Evolutionary conservation across 164 flowering plant species (phyloP), one percentile per base, ranked within the genome.

Genomic region (Dillenia suffruticosa): DNA sequence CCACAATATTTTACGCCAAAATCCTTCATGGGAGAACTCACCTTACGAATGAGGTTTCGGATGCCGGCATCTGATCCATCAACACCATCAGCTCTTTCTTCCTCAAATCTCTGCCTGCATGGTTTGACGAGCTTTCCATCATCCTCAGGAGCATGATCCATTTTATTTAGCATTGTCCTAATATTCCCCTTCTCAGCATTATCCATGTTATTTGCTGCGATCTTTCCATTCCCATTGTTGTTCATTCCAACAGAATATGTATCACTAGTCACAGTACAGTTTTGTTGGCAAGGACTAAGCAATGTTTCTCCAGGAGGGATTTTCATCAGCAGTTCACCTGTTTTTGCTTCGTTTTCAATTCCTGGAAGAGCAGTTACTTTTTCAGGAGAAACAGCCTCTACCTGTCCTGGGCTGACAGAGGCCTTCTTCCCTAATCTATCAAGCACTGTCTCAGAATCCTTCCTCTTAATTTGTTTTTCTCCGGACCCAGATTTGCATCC

Each of bases 21-120:
- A 65, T 54, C 62, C 74, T 55, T 72, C 74, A 77, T 56, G 64
- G 71, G 62, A 58, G 47, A 72, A 78, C 82, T 75, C 72, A 78
- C 82, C 81, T 78, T 68, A 50, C 70, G 63, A 59, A 51, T 71
- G 55, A 78, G 74, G 63, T 61, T 70, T 63, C 22, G 57, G 11
- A 63, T 48, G 60, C 57, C 56, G 49, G 68, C 57, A 65, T 44
- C 51, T 47, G 74, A 57, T 61, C 56, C 57, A 43, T 53, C 53
- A 4, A 54, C 55, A 46, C 14, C 45, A 52, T 69, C 72, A 44
- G 58, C 63, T 59, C 49, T 60, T 54, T 70, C 73, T n/a, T 7
- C 12, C 17, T 45, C 64, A 10, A 49, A 10, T 11, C 46, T 49
- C 51, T 62, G 73, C 57, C 54, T 47, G 53, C 59, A 66, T 6